Conservation (phyloP, 306 rosid genomes). For the Hylodesmum podocarpum region DNA sequence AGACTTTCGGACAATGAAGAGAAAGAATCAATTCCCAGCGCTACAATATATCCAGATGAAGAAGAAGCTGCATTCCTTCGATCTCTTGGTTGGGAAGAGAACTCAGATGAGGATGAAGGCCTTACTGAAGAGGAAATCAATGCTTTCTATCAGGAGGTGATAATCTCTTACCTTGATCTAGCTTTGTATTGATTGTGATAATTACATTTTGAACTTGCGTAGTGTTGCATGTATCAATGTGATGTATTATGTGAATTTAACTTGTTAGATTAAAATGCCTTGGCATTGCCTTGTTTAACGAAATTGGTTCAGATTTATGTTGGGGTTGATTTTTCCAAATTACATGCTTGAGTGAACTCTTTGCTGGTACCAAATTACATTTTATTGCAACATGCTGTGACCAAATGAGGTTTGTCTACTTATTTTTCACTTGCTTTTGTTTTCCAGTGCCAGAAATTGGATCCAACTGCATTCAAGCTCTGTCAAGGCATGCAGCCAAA, state of each 20-base stretch:
- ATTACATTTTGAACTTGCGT: not conserved
- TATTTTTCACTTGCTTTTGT: conserved; percentile 8
- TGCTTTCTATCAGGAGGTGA: conserved; percentile 77
- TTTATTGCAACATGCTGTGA: conserved; percentile 11
- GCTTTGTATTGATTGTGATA: conserved; percentile 9
- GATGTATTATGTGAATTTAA: not conserved
- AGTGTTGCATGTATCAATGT: conserved; percentile 16
- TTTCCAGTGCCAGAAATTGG: conserved; percentile 63
- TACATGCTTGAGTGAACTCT: not conserved
- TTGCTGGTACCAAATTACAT: not conserved
- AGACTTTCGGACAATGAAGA: conserved; percentile 47
- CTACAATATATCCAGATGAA: conserved; percentile 68
- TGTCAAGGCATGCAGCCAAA: conserved; percentile 69
- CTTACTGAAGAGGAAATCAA: conserved; percentile 96
- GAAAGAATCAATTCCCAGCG: conserved; percentile 41
- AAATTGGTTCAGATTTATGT: not conserved
- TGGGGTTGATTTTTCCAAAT: not conserved
- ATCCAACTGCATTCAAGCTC: conserved; percentile 50
- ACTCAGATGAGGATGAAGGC: conserved; percentile 81
- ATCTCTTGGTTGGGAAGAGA: conserved; percentile 99
- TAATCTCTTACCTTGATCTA: conserved; percentile 17
- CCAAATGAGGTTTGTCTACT: conserved; percentile 9
- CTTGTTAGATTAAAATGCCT: not conserved
- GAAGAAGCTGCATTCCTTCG: conserved; percentile 96
- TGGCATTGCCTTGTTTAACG: not conserved